phyloP scores from a whole-genome alignment of 768 basidiomycete species.

The Dioszegia hungarica region DNA sequence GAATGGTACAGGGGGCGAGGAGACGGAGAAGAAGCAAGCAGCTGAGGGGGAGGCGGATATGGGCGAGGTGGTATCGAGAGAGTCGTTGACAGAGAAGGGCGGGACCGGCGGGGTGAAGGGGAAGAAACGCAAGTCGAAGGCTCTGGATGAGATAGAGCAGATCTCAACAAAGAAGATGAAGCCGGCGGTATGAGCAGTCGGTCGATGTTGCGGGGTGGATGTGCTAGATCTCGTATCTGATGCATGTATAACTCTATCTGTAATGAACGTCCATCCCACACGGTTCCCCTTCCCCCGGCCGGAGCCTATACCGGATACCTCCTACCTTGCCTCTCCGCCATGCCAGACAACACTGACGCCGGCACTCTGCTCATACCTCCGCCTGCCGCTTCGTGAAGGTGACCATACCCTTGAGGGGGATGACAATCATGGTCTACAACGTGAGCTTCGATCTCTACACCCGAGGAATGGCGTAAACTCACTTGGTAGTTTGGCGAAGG shows the following conservation, averaged over 20 bases:
- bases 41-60: too few relatives aligned
- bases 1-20: too few relatives aligned
- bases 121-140: too few relatives aligned
- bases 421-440: slow-evolving; percentile 82
- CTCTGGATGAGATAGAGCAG: too few relatives aligned
- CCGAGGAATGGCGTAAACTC: slow-evolving; percentile 46
- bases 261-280: neutral
- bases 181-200: too few relatives aligned
- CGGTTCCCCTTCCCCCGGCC: too few relatives aligned
- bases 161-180: too few relatives aligned
- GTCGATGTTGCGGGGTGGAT: neutral
- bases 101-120: too few relatives aligned
- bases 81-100: too few relatives aligned
- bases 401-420: slow-evolving; percentile 55
- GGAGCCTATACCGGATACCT: neutral
- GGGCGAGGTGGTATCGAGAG: too few relatives aligned
- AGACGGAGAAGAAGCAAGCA: too few relatives aligned
- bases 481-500: slow-evolving; percentile 89
- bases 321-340: neutral
- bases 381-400: slow-evolving; percentile 24
- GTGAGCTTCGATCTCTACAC: slow-evolving; percentile 2
- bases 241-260: neutral
- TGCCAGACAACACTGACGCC: neutral
- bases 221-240: neutral
- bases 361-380: neutral